Conservation (phyloP, 495 filamentous ascomycete species). For the Hypoxylon intermedium region DNA sequence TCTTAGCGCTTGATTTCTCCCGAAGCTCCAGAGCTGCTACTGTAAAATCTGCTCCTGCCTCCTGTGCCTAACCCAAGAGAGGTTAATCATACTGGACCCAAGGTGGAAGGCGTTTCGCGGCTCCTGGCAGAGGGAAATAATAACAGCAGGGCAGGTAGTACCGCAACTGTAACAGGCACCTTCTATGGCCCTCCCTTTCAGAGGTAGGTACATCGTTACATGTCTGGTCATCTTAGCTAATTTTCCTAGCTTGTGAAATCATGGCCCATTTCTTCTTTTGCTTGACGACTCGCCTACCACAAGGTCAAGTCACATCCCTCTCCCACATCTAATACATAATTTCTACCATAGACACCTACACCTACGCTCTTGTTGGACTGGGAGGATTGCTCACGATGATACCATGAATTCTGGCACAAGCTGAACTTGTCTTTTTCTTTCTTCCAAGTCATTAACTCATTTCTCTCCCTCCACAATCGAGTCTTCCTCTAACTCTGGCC, state of each 20-base stretch:
- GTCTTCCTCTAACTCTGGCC: constrained; percentile 6
- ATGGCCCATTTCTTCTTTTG: constrained; percentile 10
- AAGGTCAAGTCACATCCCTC: constrained; percentile 23
- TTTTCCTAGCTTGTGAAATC: constrained; percentile 35
- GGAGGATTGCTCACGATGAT: not conserved
- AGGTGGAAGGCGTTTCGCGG: constrained; percentile 35
- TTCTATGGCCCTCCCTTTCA: constrained; percentile 4
- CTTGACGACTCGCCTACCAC: constrained; percentile 16
- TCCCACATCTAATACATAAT: constrained; percentile 22
- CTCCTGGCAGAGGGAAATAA: constrained; percentile 18
- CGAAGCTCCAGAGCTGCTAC: constrained; percentile 8
- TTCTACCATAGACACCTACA: constrained; percentile 18
- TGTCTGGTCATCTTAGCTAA: constrained; percentile 18
- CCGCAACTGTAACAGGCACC: constrained; percentile 19
- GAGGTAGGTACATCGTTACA: constrained; percentile 26
- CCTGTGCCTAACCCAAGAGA: constrained; percentile 4
- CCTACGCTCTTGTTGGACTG: constrained; percentile 6
- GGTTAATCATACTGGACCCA: constrained; percentile 17
- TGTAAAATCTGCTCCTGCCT: constrained; percentile 12
- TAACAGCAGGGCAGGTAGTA: constrained; percentile 16
- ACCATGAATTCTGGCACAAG: constrained; percentile 12
- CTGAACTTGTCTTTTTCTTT: not conserved
- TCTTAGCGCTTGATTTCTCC: constrained; percentile 34
- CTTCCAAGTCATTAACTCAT: constrained; percentile 13
- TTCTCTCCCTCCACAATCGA: not conserved